Base-by-base conservation (phyloP, 768 basidiomycete genomes). In the Auriscalpium orientale region DNA sequence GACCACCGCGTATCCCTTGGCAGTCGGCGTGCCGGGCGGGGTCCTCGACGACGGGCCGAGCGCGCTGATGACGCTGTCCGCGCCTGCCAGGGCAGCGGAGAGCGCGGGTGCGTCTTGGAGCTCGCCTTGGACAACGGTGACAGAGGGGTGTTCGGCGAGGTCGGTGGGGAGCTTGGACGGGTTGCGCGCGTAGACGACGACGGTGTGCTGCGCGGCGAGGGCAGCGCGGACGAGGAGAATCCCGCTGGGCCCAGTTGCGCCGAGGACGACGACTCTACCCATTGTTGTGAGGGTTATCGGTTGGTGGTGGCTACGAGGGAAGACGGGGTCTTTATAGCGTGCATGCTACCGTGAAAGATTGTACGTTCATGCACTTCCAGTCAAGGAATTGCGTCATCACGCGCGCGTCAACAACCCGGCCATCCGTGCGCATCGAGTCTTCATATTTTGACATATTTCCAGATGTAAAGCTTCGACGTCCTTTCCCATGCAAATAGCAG, bases 191-290 rank as follows among this genome's bases (percentile, higher is more conserved):
- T 80, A 88, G 53, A 89, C 60, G 56, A 87, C 73, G 58, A 89
- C 62, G 4, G 75, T 71, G 60, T 78, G 74, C 6, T 65, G 61
- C 20, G 69, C 68, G 16, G 70, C 64, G 16, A 89, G 76, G 6
- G 76, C 70, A 63, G 84, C 77, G 51, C 81, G 76, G 55, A 83
- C 74, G 56, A 89, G 72, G 16, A 77, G 74, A 46, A 79, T 68
- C 49, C 87, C 88, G 37, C 70, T 68, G 13, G 80, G 75, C 1
- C 87, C 87, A 3, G 87, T 90, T 21, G 76, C 83, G 16, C 87
- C 88, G n/a, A 90, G 74, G 56, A 89, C 72, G 53, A 89, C 28
- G 28, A 28, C 28, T 28, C 28, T 28, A 7, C 28, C 28, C 28
- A 28, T 28, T 7, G 28, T 4, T 28, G 28, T 28, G 28, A 7